Evolutionary conservation across 2,329 filamentous ascomycete genomes (phyloP).

Genomic region (Venturia asperata): DNA sequence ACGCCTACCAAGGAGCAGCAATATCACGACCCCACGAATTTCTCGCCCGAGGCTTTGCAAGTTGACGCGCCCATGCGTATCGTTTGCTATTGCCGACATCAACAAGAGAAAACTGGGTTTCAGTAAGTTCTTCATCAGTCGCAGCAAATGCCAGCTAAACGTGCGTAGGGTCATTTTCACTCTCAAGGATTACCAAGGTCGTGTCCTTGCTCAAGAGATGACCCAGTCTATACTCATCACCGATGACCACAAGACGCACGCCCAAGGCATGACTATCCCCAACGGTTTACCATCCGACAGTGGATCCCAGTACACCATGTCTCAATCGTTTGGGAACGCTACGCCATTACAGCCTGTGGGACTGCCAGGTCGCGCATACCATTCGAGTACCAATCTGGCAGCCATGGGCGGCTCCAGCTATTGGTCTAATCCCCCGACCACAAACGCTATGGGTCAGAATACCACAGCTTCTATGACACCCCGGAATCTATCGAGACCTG

Average conservation of each 20-base stretch:
- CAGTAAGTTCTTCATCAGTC: conserved; percentile 34
- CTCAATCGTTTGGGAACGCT: conserved; percentile 39
- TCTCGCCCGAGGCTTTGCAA: conserved; percentile 54
- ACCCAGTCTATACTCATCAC: conserved; percentile 92
- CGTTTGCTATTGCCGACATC: conserved; percentile 92
- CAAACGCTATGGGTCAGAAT: conserved; percentile 23
- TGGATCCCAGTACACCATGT: conserved; percentile 49
- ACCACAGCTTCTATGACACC: conserved; percentile 48
- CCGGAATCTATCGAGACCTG: conserved; percentile 62
- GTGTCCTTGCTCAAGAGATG: conserved; percentile 74
- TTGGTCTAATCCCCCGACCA: not conserved
- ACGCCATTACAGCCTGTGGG: conserved; percentile 21
- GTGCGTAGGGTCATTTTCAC: conserved; percentile 73
- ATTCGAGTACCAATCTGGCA: conserved; percentile 17
- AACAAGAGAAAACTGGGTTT: conserved; percentile 88
- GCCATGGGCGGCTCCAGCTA: conserved; percentile 12
- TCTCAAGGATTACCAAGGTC: conserved; percentile 71
- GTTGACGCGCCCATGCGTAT: conserved; percentile 90
- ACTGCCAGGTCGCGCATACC: conserved; percentile 21
- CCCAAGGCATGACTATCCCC: conserved; percentile 5
- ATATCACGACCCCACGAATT: conserved; percentile 34
- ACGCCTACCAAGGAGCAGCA: conserved; percentile 41
- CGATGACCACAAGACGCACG: conserved; percentile 90
- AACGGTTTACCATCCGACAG: conserved; percentile 3
- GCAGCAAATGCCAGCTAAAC: conserved; percentile 25